These are phyloP conservation scores for Taphrina populina DNA, from an alignment of 1,139 yeast species.

Conservation along the genomic window DNA sequence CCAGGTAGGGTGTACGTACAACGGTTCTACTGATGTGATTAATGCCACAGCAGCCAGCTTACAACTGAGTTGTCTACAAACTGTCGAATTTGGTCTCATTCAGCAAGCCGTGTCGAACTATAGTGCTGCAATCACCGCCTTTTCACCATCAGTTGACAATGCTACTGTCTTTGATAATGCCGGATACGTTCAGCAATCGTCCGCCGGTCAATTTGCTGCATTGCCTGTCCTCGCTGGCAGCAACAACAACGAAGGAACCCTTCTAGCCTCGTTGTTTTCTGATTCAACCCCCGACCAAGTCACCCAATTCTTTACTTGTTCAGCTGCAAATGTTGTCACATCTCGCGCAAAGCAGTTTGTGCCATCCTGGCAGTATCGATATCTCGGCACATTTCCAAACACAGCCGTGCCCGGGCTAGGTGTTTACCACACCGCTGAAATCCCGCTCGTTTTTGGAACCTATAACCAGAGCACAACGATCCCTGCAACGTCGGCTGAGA, in stretches of 20 bases:
- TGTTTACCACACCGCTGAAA: constrained; percentile 5
- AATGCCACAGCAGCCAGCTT: background rate
- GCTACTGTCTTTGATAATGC: background rate
- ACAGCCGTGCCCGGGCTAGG: background rate
- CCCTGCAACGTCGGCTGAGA: constrained; percentile 2
- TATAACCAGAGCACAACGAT: background rate
- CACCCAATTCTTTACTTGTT: constrained; percentile 7
- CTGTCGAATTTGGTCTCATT: background rate
- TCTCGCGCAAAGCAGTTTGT: constrained; percentile 3
- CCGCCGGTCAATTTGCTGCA: background rate
- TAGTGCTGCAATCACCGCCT: background rate
- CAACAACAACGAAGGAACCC: constrained; percentile 7
- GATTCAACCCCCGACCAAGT: background rate
- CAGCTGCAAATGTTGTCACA: constrained; percentile 1
- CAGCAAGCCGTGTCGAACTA: background rate
- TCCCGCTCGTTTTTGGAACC: constrained; percentile 13
- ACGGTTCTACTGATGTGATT: background rate
- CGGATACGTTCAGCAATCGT: background rate
- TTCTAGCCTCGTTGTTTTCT: background rate
- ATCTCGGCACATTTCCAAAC: constrained; percentile 2
- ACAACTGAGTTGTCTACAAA: constrained; percentile 4
- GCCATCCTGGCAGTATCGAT: constrained; percentile 14
- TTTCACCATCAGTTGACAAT: constrained; percentile 2
- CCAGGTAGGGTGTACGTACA: background rate
- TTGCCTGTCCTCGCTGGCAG: constrained; percentile 1